Base-by-base conservation (phyloP, 2,329 filamentous ascomycete species). In the Nothopassalora personata region DNA sequence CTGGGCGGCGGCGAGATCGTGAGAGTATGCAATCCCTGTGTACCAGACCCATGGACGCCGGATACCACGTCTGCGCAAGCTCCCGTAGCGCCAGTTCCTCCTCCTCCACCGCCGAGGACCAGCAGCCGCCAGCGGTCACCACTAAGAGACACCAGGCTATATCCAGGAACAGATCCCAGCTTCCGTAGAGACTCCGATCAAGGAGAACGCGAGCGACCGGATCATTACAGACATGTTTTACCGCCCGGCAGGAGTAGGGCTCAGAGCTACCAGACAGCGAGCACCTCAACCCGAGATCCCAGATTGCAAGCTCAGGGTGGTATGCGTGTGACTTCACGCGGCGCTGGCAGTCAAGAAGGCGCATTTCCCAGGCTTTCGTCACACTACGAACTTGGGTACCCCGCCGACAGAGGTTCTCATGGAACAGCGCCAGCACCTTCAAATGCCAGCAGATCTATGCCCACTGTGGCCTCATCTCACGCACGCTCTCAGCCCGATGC, bases 1-100 rank as follows among this genome's bases (percentile, higher is more conserved):
- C 73, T 86, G 18, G 84, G 84, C 39, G 86, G 86, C 54, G 86
- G 86, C 33, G 85, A 87, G 68, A 83, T 85, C 71, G 86, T 89
- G 36, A 80, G 86, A 60, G 80, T 89, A 9, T 89, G 86, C 75
- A 89, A 89, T 67, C 86, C 86, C 11, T 89, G 86, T 70, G 86
- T 89, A 10, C 86, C 86, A 36, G 86, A 89, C 74, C 86, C 71
- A 3, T 72, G 70, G 69, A 67, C 62, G 8, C 70, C 69, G 34
- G 63, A 28, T 34, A 39, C 48, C 49, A 30, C 13, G 45, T 33
- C 56, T 10, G 56, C 49, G 13, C 43, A 49, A 39, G 56, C 50
- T 34, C 56, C 56, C 4, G 48, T 53, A 11, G 36, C 48, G 18
- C 47, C 48, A 46, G 53, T 53, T 18, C 49, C 48, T 7, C 49